Conservation (phyloP, 441 rosid genomes). For the Daphne laureola region DNA sequence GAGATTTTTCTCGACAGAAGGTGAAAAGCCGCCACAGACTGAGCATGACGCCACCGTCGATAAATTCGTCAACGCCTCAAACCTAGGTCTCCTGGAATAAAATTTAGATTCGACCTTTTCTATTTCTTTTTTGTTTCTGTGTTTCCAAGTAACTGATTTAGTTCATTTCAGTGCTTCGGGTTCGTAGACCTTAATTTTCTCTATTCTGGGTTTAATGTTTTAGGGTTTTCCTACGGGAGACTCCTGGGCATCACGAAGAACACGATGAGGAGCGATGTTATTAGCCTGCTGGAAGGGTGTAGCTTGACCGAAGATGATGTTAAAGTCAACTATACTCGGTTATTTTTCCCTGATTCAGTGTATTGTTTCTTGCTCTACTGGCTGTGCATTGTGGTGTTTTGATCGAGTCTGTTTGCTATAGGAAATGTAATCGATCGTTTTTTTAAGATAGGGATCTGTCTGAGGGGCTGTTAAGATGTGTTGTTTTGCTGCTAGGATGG, state of each 20-base stretch:
- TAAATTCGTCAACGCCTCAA: slow-evolving; percentile 20
- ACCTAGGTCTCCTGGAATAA: slow-evolving; percentile 24
- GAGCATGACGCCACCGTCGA: slow-evolving; percentile 24
- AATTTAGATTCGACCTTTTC: no score
- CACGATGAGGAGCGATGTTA: slow-evolving; percentile 58
- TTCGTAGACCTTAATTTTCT: slow-evolving; percentile 2
- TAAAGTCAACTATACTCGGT: slow-evolving; percentile 44
- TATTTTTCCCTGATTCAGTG: slow-evolving; percentile 36
- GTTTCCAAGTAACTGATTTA: not conserved
- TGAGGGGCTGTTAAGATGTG: not conserved
- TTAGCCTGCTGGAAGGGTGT: slow-evolving; percentile 54
- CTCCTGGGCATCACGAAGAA: slow-evolving; percentile 33
- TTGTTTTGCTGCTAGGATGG: slow-evolving; percentile 36
- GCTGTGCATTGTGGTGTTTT: slow-evolving; percentile 1
- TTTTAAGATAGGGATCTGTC: not conserved
- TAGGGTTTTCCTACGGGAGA: slow-evolving; percentile 49
- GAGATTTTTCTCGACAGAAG: slow-evolving; percentile 45
- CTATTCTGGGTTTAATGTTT: not conserved
- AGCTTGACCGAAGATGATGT: slow-evolving; percentile 50
- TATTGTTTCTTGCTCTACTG: slow-evolving; percentile 18
- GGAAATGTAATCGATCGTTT: not conserved
- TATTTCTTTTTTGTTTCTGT: not conserved
- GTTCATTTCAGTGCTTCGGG: slow-evolving; percentile 19
- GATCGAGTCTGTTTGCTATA: not conserved
- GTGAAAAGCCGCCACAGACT: slow-evolving; percentile 31